Percentiles rank a stretch among this genome's conserved stretches.
Evolutionary conservation across 805 yeast species (phyloP).

Genomic region (Monosporozyma solicola): DNA sequence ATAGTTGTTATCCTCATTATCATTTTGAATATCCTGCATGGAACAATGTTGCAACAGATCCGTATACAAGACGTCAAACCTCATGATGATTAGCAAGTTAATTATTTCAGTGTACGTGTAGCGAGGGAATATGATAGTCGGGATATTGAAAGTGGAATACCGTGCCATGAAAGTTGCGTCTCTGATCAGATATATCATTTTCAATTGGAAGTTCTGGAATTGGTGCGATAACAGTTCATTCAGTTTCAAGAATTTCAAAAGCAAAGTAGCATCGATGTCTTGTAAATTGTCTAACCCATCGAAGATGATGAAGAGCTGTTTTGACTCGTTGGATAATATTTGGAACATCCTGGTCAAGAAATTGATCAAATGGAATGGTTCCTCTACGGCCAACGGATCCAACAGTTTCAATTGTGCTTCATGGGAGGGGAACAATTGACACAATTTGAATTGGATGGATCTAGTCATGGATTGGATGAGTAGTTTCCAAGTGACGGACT

Average conservation of each 20-base stretch:
- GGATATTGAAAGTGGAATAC: conserved; percentile 22
- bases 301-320: conserved; percentile 15
- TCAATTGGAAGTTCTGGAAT: conserved; percentile 15
- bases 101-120: conserved; percentile 19
- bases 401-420: conserved; percentile 14
- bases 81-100: conserved; percentile 13
- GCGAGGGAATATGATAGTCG: conserved; percentile 25
- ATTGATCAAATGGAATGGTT: conserved; percentile 20
- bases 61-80: conserved; percentile 10
- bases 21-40: not conserved
- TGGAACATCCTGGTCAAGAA: conserved; percentile 9
- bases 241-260: conserved; percentile 20
- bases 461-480: conserved; percentile 25
- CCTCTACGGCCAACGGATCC: conserved; percentile 27
- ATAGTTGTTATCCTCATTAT: not conserved
- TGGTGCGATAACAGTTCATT: conserved; percentile 15
- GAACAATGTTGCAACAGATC: not conserved
- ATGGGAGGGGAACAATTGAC: conserved; percentile 1
- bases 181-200: conserved; percentile 19
- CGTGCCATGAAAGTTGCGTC: conserved; percentile 18
- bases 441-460: conserved; percentile 14
- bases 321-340: not conserved
- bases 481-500: conserved; percentile 28
- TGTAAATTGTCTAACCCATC: conserved; percentile 29
- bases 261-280: conserved; percentile 24